Percentiles rank a stretch among this genome's conserved stretches.
phyloP scores from a whole-genome alignment of 2,329 filamentous ascomycete species.

The Sarocladiaceae sp. region DNA sequence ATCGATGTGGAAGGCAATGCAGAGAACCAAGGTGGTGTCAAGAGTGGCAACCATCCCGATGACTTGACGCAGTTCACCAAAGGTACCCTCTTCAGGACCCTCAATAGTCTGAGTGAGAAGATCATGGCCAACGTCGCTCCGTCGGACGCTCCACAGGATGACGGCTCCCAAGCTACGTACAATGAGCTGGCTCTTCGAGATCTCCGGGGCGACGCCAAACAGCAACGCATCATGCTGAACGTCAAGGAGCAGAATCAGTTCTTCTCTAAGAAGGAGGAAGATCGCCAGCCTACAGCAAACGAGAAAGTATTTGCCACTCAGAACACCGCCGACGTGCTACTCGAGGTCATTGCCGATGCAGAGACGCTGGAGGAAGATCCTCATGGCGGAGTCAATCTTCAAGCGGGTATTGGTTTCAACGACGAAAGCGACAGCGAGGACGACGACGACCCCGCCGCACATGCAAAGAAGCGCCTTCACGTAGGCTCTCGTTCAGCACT shows the following conservation, averaged over 20 bases:
- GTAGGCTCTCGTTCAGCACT: slow-evolving; percentile 67
- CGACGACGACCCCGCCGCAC: slow-evolving; percentile 28
- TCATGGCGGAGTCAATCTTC: slow-evolving; percentile 51
- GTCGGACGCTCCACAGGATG: slow-evolving; percentile 61
- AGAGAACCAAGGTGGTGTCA: slow-evolving; percentile 82
- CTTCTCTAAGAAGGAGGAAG: slow-evolving; percentile 52
- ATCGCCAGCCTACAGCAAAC: slow-evolving; percentile 39
- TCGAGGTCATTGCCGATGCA: slow-evolving; percentile 57
- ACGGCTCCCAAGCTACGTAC: slow-evolving; percentile 67
- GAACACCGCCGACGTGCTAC: slow-evolving; percentile 61
- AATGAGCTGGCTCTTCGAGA: slow-evolving; percentile 73
- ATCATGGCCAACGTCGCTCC: slow-evolving; percentile 84
- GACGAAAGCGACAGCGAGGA: slow-evolving; percentile 65
- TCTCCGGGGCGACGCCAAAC: slow-evolving; percentile 65
- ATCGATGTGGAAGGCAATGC: slow-evolving; percentile 94
- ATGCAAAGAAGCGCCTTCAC: slow-evolving; percentile 38
- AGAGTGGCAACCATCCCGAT: slow-evolving; percentile 77
- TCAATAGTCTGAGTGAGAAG: slow-evolving; percentile 89
- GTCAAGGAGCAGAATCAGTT: slow-evolving; percentile 83
- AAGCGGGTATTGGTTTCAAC: slow-evolving; percentile 59
- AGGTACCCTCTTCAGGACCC: slow-evolving; percentile 71
- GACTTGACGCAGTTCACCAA: slow-evolving; percentile 83
- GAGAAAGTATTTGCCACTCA: slow-evolving; percentile 58
- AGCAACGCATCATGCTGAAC: slow-evolving; percentile 75
- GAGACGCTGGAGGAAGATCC: slow-evolving; percentile 41